A percentile compares a stretch with the other conserved stretches of the same genome.
Conservation (phyloP, 768 basidiomycete genomes). For the Tulasnella sp. region DNA sequence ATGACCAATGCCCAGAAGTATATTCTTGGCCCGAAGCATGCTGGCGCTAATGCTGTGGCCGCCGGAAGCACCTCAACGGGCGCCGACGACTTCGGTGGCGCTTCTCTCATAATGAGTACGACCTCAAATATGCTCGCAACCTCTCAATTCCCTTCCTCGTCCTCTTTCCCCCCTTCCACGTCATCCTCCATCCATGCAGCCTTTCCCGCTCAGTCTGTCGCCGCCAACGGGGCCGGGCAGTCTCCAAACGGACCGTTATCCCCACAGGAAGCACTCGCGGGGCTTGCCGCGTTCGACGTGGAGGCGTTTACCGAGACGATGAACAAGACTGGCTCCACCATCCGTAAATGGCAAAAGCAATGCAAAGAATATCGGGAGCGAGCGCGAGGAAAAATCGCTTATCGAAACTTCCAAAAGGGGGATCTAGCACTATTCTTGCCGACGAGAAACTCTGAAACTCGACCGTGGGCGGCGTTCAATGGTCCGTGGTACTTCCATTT, state of each 20-base stretch:
- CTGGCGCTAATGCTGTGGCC: slow-evolving; percentile 13
- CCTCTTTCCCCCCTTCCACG: slow-evolving; percentile 21
- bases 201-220: background rate
- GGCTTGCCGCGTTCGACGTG: slow-evolving; percentile 71
- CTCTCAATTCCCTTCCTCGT: slow-evolving; percentile 6
- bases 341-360: slow-evolving; percentile 96
- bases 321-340: slow-evolving; percentile 73
- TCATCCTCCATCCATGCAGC: background rate
- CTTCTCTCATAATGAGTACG: slow-evolving; percentile 21
- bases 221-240: background rate
- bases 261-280: slow-evolving; percentile 63
- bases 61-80: background rate
- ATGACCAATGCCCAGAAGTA: slow-evolving; percentile 47
- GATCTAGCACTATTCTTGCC: slow-evolving; percentile 95
- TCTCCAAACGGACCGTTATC: slow-evolving; percentile 52
- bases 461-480: slow-evolving; percentile 98
- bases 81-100: background rate
- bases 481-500: slow-evolving; percentile 51
- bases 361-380: slow-evolving; percentile 93
- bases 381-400: slow-evolving; percentile 95
- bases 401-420: slow-evolving; percentile 90
- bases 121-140: background rate
- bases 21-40: background rate
- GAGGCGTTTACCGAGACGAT: slow-evolving; percentile 82
- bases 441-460: slow-evolving; percentile 87